Percentiles rank a stretch among this genome's conserved stretches.
Evolutionary conservation across 2,329 filamentous ascomycete species (phyloP).

Genomic region (Epichloe uncinata): DNA sequence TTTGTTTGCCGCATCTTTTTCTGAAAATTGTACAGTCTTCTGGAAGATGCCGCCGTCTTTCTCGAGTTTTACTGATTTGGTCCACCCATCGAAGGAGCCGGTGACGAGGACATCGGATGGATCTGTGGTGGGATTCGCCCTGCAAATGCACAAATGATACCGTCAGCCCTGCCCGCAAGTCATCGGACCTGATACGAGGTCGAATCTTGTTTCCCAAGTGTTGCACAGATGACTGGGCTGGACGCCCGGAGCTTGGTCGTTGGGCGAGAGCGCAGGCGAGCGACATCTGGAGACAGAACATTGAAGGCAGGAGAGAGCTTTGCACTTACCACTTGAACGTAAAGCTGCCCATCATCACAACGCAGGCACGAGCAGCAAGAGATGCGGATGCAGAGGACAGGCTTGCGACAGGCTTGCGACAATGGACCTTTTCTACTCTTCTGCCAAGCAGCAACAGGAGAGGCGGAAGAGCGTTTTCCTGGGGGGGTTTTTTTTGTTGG

Average conservation of each 20-base stretch:
- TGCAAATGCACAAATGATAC: constrained; percentile 24
- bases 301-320: neutral
- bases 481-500: neutral
- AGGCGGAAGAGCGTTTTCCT: neutral
- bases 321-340: constrained; percentile 55
- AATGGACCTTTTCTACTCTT: neutral
- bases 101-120: constrained; percentile 62
- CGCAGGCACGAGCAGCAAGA: constrained; percentile 5
- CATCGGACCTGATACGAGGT: neutral
- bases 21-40: constrained; percentile 65
- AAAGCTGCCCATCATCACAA: constrained; percentile 47
- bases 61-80: constrained; percentile 70
- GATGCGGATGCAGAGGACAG: neutral
- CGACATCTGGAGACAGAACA: neutral
- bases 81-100: constrained; percentile 91
- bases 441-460: neutral
- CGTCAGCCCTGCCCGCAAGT: constrained; percentile 4
- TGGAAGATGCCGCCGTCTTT: constrained; percentile 61
- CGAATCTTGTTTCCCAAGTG: neutral
- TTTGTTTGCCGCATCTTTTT: constrained; percentile 44
- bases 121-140: constrained; percentile 71
- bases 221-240: neutral
- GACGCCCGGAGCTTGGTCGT: neutral
- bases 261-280: neutral
- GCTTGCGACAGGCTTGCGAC: neutral